Evolutionary conservation across 345 rosid species (phyloP).

Genomic region (Ceriops tagal): DNA sequence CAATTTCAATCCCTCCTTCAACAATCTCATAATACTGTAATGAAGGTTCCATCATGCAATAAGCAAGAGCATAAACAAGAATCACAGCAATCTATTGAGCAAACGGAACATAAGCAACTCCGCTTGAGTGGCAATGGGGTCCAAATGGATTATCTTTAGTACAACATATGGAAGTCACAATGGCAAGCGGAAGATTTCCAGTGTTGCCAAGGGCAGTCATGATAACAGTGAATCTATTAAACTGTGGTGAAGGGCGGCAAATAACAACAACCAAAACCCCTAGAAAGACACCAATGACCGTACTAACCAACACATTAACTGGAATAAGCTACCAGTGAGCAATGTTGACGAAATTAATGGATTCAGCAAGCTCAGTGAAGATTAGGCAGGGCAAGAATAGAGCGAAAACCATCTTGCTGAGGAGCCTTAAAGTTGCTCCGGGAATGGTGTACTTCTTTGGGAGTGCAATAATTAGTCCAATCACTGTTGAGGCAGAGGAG

Average conservation of each 20-base stretch:
- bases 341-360: conserved; percentile 51
- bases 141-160: conserved; percentile 66
- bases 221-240: conserved; percentile 68
- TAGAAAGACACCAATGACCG: conserved; percentile 55
- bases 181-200: conserved; percentile 78
- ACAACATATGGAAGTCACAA: conserved; percentile 83
- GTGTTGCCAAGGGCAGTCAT: conserved; percentile 95
- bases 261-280: conserved; percentile 66
- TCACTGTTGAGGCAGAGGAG: conserved; percentile 60
- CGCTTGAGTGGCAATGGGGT: conserved; percentile 53
- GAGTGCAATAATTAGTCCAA: conserved; percentile 80
- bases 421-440: conserved; percentile 66
- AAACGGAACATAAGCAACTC: conserved; percentile 87
- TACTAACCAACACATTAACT: conserved; percentile 70
- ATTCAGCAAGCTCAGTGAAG: conserved; percentile 85
- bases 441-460: conserved; percentile 61
- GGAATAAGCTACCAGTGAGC: conserved; percentile 91
- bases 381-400: conserved; percentile 87
- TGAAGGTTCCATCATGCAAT: conserved; percentile 99
- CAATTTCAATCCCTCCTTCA: conserved; percentile 58
- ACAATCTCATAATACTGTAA: conserved; percentile 75
- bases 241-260: conserved; percentile 79
- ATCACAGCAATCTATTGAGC: conserved; percentile 92
- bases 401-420: conserved; percentile 91
- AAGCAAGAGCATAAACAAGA: conserved; percentile 93